These are phyloP conservation scores for Knoxia roxburghii DNA, from an alignment of 257 asterid genomes.

Conservation along the genomic window DNA sequence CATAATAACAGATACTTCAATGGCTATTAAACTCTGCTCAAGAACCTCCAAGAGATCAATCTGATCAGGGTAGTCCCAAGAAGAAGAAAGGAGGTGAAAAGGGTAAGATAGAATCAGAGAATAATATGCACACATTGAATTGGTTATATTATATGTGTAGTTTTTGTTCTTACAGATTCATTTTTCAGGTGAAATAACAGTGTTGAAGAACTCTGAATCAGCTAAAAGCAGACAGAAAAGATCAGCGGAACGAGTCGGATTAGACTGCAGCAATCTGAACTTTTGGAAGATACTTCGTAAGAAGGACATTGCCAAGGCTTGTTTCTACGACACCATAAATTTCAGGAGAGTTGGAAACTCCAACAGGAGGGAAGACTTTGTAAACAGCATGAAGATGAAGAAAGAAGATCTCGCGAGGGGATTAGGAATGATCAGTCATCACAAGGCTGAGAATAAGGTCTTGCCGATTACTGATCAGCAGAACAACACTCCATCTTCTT, in stretches of 20 bases:
- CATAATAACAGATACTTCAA: conserved; percentile 46
- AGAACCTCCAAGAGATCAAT: conserved; percentile 31
- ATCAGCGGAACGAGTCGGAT: conserved; percentile 14
- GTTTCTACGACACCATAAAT: conserved; percentile 38
- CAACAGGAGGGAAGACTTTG: conserved; percentile 20
- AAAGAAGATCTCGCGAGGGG: conserved; percentile 37
- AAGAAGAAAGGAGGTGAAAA: conserved; percentile 20
- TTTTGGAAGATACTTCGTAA: conserved; percentile 19
- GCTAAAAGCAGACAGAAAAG: conserved; percentile 18
- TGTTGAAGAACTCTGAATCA: background rate
- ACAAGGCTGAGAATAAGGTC: conserved; percentile 47
- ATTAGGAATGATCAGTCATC: conserved; percentile 25
- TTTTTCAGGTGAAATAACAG: conserved; percentile 15
- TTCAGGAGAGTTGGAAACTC: conserved; percentile 28
- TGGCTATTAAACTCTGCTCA: conserved; percentile 43
- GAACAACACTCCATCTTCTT: conserved; percentile 9
- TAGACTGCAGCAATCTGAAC: conserved; percentile 30
- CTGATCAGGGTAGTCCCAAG: conserved; percentile 11
- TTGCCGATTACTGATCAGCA: conserved; percentile 41
- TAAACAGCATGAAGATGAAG: conserved; percentile 41
- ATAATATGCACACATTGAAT: too few species aligned
- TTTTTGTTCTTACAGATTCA: background rate
- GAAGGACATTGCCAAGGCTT: conserved; percentile 42
- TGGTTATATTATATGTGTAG: background rate
- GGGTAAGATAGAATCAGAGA: conserved; percentile 22